Evolutionary conservation across 257 asterid species (phyloP).

Genomic region (Jaltomata sinuosa): DNA sequence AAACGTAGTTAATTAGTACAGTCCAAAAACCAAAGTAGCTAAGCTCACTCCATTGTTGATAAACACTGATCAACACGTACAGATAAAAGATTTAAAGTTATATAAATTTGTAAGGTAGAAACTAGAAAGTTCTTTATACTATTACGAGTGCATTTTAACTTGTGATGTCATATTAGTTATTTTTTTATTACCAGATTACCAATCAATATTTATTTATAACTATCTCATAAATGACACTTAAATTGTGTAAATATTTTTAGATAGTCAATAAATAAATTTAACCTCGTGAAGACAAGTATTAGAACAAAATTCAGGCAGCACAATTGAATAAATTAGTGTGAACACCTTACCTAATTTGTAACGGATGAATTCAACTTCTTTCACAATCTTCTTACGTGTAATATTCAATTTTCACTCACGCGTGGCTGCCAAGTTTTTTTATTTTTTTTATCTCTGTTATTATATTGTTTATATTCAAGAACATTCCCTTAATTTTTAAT

Average conservation of each 20-base stretch:
- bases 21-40: not conserved
- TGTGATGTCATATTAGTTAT: no score
- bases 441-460: not conserved
- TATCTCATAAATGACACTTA: not conserved
- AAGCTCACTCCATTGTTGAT: not conserved
- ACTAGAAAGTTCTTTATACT: not conserved
- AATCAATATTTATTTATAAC: not conserved
- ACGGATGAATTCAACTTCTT: not conserved
- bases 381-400: not conserved
- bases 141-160: not conserved
- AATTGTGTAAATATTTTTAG: not conserved
- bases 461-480: not conserved
- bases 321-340: not conserved
- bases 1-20: not conserved
- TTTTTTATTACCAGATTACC: no score
- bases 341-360: not conserved
- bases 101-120: not conserved
- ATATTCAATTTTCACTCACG: not conserved
- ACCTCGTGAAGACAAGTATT: no score
- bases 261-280: no score
- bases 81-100: not conserved
- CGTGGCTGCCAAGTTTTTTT: not conserved
- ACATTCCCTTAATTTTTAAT: not conserved
- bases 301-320: not conserved
- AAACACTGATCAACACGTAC: not conserved